Percentiles rank a stretch among this genome's conserved stretches.
Conservation (phyloP, 805 yeast genomes). For the Metschnikowia cerradonensis region DNA sequence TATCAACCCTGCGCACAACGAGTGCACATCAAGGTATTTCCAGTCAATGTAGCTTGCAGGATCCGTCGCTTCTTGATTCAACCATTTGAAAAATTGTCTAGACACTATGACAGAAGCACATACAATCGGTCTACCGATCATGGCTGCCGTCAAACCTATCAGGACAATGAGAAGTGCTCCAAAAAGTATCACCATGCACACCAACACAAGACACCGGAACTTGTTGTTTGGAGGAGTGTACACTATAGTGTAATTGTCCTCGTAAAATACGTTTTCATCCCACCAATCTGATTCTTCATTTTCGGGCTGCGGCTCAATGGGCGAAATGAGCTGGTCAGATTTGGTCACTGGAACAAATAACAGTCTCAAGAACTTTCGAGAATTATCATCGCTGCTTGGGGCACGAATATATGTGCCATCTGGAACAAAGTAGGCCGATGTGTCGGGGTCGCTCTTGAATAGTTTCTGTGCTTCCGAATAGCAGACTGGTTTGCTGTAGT, state of each 20-base stretch:
- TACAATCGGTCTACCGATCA: constrained; percentile 23
- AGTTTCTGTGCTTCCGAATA: constrained; percentile 40
- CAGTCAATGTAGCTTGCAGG: constrained; percentile 1
- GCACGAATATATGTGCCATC: constrained; percentile 83
- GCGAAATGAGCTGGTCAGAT: constrained; percentile 57
- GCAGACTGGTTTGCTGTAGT: constrained; percentile 55
- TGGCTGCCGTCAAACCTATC: constrained; percentile 20
- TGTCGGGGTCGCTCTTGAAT: constrained; percentile 39
- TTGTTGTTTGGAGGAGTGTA: constrained; percentile 82
- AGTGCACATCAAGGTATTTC: constrained; percentile 7
- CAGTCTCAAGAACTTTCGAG: constrained; percentile 57
- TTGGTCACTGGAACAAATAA: constrained; percentile 81
- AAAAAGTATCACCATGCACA: constrained; percentile 46
- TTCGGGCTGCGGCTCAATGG: constrained; percentile 8
- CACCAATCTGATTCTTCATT: constrained; percentile 33
- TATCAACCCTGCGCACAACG: constrained; percentile 11
- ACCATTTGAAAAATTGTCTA: not conserved
- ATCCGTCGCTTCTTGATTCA: not conserved
- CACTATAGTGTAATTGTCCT: constrained; percentile 61
- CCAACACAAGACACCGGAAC: constrained; percentile 48
- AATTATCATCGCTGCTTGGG: constrained; percentile 76
- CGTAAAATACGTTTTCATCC: constrained; percentile 37
- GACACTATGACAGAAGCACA: constrained; percentile 3
- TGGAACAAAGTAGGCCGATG: constrained; percentile 62
- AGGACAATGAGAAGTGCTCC: constrained; percentile 29